Base-by-base conservation (phyloP, 2,329 filamentous ascomycete species). In the Neonectria hederae region DNA sequence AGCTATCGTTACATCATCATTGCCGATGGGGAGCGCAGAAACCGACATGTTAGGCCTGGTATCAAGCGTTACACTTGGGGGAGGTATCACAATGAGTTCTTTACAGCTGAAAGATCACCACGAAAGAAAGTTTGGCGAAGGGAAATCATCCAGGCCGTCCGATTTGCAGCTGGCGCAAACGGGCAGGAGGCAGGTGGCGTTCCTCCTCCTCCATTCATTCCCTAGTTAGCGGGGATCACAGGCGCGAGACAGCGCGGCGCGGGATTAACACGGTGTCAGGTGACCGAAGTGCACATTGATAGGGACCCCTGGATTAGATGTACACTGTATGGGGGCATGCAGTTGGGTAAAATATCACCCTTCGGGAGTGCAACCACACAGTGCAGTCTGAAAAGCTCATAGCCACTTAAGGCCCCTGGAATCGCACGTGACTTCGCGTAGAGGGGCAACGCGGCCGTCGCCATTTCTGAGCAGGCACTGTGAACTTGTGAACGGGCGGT, bases 261-360 rank as follows among this genome's bases (percentile, higher is more conserved):
- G 73, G 60, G 62, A 68, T 71, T 75, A 69, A 76, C 77, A 79
- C 77, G 74, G 73, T 76, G 75, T 76, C 75, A 78, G 54, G 76
- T 78, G 77, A 76, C 19, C 17, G 0, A 4, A 32, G 22, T 7
- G 7, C 11, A n/a, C 46, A 48, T 53, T 55, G 51, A 53, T 30
- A 55, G 38, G 22, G 8, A 21, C 24, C 58, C 40, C 45, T 13
- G 35, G 49, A 14, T 5, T 19, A 32, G n/a, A 51, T 48, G 22
- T 46, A 30, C 58, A 68, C 66, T 62, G 66, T 66, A 13, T 13
- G 10, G 9, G 13, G 14, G 56, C 54, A 46, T 56, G 22, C 30
- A 26, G n/a, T n/a, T 10, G n/a, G 11, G 26, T 35, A 11, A n/a
- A 40, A n/a, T 22, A 22, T 11, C 14, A n/a, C 19, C 13, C 30